Percentiles rank a stretch among this genome's conserved stretches.
Conservation (phyloP, 2,329 filamentous ascomycete genomes). For the Alternaria arborescens region DNA sequence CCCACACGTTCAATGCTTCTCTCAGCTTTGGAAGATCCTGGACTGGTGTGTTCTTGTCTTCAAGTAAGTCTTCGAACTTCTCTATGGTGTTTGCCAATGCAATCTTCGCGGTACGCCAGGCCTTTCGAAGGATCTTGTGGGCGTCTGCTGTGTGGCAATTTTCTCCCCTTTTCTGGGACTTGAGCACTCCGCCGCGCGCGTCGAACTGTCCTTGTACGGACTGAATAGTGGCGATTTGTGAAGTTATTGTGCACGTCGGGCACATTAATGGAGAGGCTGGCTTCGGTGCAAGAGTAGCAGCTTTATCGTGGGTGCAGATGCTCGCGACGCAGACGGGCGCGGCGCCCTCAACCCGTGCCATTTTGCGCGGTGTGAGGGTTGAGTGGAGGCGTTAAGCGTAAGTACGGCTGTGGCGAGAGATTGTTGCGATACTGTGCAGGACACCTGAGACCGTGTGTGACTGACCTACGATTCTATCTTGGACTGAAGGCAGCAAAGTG, state of each 20-base stretch:
- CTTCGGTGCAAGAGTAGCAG: neutral
- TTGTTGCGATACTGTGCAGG: neutral
- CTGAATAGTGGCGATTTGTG: neutral
- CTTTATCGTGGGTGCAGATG: slow-evolving; percentile 1
- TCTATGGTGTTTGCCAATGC: slow-evolving; percentile 12
- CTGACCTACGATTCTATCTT: neutral
- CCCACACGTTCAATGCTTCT: slow-evolving; percentile 16
- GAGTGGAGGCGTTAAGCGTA: neutral
- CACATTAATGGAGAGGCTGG: neutral
- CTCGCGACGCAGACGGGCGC: neutral
- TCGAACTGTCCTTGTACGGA: slow-evolving; percentile 5
- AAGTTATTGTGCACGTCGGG: slow-evolving; percentile 13
- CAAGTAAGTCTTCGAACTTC: slow-evolving; percentile 9
- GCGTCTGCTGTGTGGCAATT: neutral
- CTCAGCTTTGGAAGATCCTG: slow-evolving; percentile 9
- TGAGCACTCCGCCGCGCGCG: slow-evolving; percentile 13
- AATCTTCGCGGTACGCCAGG: slow-evolving; percentile 19
- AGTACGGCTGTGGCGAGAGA: neutral
- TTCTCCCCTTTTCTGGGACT: neutral
- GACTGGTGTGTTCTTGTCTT: neutral
- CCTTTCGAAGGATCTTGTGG: slow-evolving; percentile 6
- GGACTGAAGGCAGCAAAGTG: neutral
- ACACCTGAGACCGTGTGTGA: neutral
- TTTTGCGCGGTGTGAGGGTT: neutral
- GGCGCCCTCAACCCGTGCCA: neutral